Evolutionary conservation across 2,329 filamentous ascomycete genomes (phyloP), one percentile per base, ranked within the genome.

Genomic region (Emmonsia crescens): DNA sequence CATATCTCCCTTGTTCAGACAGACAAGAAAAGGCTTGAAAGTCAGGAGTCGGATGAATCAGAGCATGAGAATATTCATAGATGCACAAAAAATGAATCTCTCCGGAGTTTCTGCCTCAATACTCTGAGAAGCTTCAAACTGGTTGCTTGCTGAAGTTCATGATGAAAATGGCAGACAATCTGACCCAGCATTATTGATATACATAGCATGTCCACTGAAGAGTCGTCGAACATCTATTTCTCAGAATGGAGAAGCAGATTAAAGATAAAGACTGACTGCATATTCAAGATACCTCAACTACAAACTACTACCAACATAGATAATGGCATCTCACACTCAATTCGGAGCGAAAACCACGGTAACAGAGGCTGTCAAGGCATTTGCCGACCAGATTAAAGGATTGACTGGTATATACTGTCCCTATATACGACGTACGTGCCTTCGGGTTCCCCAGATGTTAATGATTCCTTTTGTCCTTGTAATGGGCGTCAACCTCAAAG

Each of bases 321-420:
- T 24, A 19, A 73, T 72, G 71, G 66, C 71, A n/a, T 72, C 75
- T 10, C 73, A 78, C n/a, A n/a, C n/a, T n/a, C n/a, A n/a, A n/a
- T n/a, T n/a, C n/a, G n/a, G n/a, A n/a, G n/a, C 70, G 12, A 61
- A 66, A 2, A 76, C 74, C 1, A 71, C 72, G 2, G 75, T 71
- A 2, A 74, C 71, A 5, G 71, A 75, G 62, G 76, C 75, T 46
- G 68, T 67, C 9, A 63, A 62, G 10, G 65, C 59, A 1, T 71
- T 71, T 62, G 56, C 66, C 1, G 57, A 60, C 14, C 59, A 63
- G 42, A 68, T 71, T 14, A 62, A 61, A 44, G 64, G 63, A 56
- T 67, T 62, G 44, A 68, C 62, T 61, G 60, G 64, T 66, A 56
- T 60, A 58, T 54, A 40, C n/a, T n/a, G n/a, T n/a, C n/a, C n/a